Base-by-base conservation (phyloP, 768 basidiomycete genomes). In the Punctularia strigosozonata region DNA sequence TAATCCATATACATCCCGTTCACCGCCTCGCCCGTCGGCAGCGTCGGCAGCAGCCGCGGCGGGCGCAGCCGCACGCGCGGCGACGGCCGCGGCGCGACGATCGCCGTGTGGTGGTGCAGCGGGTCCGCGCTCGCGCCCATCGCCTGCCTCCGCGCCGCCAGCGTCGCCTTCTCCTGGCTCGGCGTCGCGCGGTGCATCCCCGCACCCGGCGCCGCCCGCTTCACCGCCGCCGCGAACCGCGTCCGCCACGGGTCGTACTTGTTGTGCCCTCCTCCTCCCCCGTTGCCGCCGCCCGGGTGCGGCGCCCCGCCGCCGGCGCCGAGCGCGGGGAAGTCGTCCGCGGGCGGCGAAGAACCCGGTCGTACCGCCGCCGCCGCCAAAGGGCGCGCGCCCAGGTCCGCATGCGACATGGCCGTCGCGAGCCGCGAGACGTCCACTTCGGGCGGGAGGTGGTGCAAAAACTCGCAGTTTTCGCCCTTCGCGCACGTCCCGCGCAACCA, bases 401-500 rank as follows among this genome's bases (percentile, higher is more conserved):
- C 69, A n/a, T 76, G 71, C 5, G 75, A 64, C 60, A 89, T 73
- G 19, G 77, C 78, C 25, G 70, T 66, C 43, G 74, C 77, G 40
- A 90, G 64, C 42, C 73, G 68, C 31, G 76, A 57, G 25, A 89
- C 70, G 52, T 95, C 90, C 28, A 84, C 79, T 46, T 90, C 82
- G 48, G 84, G 79, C 5, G 88, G 89, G 4, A 92, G 64, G 55
- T 87, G 85, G 54, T 95, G 92, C 53, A 95, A 61, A 61, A 98
- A 98, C 61, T 97, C 95, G 74, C 92, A 98, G 46, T 73, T 76
- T 41, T 94, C 91, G 39, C 91, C 86, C 58, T 99, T 99, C 22
- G 92, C 88, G 53, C 95, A 99, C 32, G 90, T 90, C 4, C 94
- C 94, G 37, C 92, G 76, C 22, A 99, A 71, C 95, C 95, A 99